Conservation (phyloP, 768 basidiomycete genomes). For the Pleurotus ostreatus region DNA sequence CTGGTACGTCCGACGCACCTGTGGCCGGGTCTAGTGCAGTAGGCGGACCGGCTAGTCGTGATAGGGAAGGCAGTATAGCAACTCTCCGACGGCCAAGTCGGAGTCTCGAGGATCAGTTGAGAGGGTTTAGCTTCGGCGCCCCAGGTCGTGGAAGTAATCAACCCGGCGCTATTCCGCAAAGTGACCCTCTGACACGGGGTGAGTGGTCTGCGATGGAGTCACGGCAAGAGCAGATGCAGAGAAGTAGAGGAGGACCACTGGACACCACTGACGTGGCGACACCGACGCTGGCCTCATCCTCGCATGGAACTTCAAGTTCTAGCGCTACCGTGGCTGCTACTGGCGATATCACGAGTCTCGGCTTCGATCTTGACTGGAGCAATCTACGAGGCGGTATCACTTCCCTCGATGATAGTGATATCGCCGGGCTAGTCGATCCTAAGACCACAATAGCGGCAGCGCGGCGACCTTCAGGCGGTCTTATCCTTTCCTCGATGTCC, state of each 20-base stretch:
- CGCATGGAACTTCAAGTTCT: conserved; percentile 8
- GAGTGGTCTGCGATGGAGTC: conserved; percentile 54
- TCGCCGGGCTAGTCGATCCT: conserved; percentile 11
- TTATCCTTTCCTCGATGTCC: not conserved
- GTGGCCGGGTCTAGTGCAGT: conserved; percentile 13
- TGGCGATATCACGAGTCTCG: conserved; percentile 16
- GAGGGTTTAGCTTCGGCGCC: conserved; percentile 16
- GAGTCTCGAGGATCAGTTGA: conserved; percentile 49
- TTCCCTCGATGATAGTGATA: conserved; percentile 13
- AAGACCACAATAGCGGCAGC: conserved; percentile 16
- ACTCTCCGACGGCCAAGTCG: conserved; percentile 58
- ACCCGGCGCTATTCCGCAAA: conserved; percentile 12
- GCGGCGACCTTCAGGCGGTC: conserved; percentile 22
- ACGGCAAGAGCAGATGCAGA: conserved; percentile 26
- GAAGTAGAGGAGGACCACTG: conserved; percentile 16
- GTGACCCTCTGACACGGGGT: conserved; percentile 47
- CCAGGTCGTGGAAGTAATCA: not conserved
- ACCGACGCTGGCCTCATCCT: not conserved
- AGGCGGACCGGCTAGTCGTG: conserved; percentile 26
- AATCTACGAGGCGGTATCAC: conserved; percentile 13
- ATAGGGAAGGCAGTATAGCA: conserved; percentile 53
- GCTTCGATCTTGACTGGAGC: conserved; percentile 9
- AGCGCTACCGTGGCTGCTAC: not conserved
- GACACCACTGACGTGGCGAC: conserved; percentile 21
- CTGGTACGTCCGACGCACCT: conserved; percentile 24